A percentile compares a stretch with the other conserved stretches of the same genome.
These are phyloP conservation scores for Amphichorda felina DNA, from an alignment of 2,329 filamentous ascomycete genomes.

Conservation along the genomic window DNA sequence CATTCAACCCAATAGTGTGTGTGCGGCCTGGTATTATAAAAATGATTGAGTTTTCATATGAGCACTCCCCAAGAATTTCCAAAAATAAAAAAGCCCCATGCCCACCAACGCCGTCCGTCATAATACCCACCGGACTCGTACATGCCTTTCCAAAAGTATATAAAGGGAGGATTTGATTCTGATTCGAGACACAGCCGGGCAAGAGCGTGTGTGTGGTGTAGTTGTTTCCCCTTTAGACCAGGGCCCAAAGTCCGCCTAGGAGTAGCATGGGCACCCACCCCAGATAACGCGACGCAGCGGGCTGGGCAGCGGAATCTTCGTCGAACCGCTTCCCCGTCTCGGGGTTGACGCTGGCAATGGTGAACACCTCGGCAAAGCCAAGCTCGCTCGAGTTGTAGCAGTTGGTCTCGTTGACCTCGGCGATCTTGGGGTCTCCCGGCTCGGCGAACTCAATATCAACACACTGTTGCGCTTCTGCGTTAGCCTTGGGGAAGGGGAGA, in stretches of 20 bases:
- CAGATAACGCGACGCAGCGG: slow-evolving; percentile 9
- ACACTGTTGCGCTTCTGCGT: slow-evolving; percentile 46
- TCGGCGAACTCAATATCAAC: slow-evolving; percentile 90
- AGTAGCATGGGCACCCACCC: slow-evolving; percentile 28
- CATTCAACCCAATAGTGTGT: too few relatives aligned
- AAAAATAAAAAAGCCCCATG: not conserved
- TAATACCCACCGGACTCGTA: slow-evolving; percentile 1
- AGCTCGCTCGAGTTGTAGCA: slow-evolving; percentile 82
- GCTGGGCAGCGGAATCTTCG: not conserved
- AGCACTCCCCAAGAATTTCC: too few relatives aligned
- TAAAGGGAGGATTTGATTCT: too few relatives aligned
- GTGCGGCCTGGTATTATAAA: too few relatives aligned
- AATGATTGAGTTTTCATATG: too few relatives aligned
- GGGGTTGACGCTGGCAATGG: slow-evolving; percentile 33
- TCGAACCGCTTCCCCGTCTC: slow-evolving; percentile 3
- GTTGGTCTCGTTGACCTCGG: slow-evolving; percentile 65
- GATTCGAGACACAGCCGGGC: too few relatives aligned
- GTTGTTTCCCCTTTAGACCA: too few relatives aligned
- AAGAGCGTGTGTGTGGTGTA: too few relatives aligned
- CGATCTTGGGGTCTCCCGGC: slow-evolving; percentile 53
- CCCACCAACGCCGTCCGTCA: not conserved
- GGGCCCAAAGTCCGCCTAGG: slow-evolving; percentile 22
- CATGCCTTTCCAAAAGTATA: slow-evolving; percentile 1
- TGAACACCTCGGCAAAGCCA: slow-evolving; percentile 67
- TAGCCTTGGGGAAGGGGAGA: too few relatives aligned